Evolutionary conservation across 306 rosid genomes (phyloP), one percentile per base, ranked within the genome.

Genomic region (Hippophae tibetana): DNA sequence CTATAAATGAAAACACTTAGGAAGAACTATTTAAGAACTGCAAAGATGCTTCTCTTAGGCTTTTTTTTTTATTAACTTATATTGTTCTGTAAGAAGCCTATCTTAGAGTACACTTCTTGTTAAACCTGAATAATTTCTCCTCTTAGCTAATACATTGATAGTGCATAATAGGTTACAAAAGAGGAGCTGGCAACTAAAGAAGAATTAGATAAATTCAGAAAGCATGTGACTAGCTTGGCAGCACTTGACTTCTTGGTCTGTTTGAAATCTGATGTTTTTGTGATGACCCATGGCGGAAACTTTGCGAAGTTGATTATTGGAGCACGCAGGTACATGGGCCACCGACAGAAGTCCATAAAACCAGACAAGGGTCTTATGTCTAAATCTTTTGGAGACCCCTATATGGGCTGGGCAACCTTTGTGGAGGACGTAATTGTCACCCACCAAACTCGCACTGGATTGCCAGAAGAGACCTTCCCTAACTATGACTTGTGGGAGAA

Each of bases 211-310:
- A 79, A 74, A 70, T 88, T 92, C 73, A 78, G 86, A 80, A 92
- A 88, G 82, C 99, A 92, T 63, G 99, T 92, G 66, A 92, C 99
- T 7, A 92, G 96, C 75, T 85, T 92, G 49, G 99, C 99, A 23
- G 99, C 99, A 47, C 89, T 92, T 8, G 99, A 92, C 69, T 92
- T 92, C 90, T 78, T 92, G 74, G 99, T 92, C 44, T 92, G 99
- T 80, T 82, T 92, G 83, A 92, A 92, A 66, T 92, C 99, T 8
- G 99, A 92, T 71, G 99, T 88, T 23, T 92, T 92, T 46, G 96
- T 92, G 71, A 92, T 92, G 99, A 92, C 99, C 52, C 99, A 92
- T 58, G 99, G 99, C 67, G 99, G 99, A 50, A 92, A 92, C 86
- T 92, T 92, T 43, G 99, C 99, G 53, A 92, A 92, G 79, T 70